Percentiles rank a stretch among this genome's conserved stretches.
These are phyloP conservation scores for Phyllosticta citribraziliensis DNA, from an alignment of 2,329 filamentous ascomycete species.

Conservation along the genomic window DNA sequence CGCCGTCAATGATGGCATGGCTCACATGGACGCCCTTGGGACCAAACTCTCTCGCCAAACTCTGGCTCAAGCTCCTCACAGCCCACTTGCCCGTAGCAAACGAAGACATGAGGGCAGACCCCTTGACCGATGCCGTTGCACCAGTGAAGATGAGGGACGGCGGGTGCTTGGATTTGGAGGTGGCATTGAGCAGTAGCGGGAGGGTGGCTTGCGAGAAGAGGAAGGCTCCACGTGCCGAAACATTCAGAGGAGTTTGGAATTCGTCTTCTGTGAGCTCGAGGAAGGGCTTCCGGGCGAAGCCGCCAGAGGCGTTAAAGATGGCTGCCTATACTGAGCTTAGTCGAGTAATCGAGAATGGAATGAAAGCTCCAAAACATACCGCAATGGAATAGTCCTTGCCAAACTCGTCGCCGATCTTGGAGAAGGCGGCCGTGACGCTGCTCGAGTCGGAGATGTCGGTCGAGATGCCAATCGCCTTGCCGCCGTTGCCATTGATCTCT, in stretches of 20 bases:
- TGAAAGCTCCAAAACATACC: slow-evolving; percentile 13
- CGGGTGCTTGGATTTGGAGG: slow-evolving; percentile 46
- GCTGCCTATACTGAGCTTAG: slow-evolving; percentile 39
- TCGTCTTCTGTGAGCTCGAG: slow-evolving; percentile 51
- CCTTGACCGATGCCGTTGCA: slow-evolving; percentile 70
- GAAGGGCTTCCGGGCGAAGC: slow-evolving; percentile 50
- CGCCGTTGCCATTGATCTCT: slow-evolving; percentile 59
- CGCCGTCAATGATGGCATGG: slow-evolving; percentile 73
- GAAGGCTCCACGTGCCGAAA: slow-evolving; percentile 53
- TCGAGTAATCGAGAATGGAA: not conserved
- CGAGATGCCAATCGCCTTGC: slow-evolving; percentile 59
- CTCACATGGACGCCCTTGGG: slow-evolving; percentile 76
- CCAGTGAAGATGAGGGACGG: slow-evolving; percentile 80
- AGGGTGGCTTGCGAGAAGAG: slow-evolving; percentile 64
- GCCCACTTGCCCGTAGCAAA: slow-evolving; percentile 80
- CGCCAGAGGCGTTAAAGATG: slow-evolving; percentile 59
- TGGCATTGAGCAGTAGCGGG: slow-evolving; percentile 52
- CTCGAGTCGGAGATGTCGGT: slow-evolving; percentile 51
- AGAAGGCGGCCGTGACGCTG: slow-evolving; percentile 51
- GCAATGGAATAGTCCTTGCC: slow-evolving; percentile 35
- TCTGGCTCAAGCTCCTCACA: slow-evolving; percentile 62
- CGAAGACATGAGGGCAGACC: slow-evolving; percentile 55
- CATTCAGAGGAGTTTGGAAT: slow-evolving; percentile 42
- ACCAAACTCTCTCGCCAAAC: slow-evolving; percentile 72
- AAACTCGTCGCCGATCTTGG: slow-evolving; percentile 51